A percentile compares a stretch with the other conserved stretches of the same genome.
phyloP scores from a whole-genome alignment of 768 basidiomycete genomes.

The Boletus pseudo-olivaceus region DNA sequence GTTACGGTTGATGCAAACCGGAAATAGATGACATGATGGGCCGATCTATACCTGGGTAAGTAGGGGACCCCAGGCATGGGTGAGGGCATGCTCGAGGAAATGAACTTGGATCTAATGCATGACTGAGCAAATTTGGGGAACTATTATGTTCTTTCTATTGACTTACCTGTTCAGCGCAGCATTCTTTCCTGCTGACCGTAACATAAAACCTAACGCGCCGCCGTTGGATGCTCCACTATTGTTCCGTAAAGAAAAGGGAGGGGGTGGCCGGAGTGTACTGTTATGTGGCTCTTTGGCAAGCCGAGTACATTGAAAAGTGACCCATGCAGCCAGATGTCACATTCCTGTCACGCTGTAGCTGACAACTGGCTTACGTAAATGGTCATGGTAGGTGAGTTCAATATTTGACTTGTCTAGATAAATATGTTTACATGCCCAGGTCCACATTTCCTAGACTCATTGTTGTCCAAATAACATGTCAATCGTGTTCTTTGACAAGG shows the following conservation, averaged over 20 bases:
- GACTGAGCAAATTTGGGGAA: constrained; percentile 1
- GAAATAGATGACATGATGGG: constrained; percentile 2
- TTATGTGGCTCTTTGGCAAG: not conserved
- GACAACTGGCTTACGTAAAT: not conserved
- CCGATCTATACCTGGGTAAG: constrained; percentile 2
- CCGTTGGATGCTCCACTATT: constrained; percentile 1
- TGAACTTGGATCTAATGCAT: constrained; percentile 19
- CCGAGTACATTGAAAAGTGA: not conserved
- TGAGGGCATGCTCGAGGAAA: not conserved
- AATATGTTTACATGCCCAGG: no score
- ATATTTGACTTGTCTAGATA: not conserved
- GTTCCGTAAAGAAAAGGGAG: constrained; percentile 8
- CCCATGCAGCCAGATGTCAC: not conserved
- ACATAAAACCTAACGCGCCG: constrained; percentile 34
- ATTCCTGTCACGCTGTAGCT: constrained; percentile 9
- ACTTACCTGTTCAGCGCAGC: constrained; percentile 38
- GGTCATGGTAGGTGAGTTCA: no score
- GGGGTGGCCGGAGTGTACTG: not conserved
- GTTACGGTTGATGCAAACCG: constrained; percentile 31
- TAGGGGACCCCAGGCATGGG: not conserved
- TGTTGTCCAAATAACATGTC: not conserved
- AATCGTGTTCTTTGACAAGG: not conserved
- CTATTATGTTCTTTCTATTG: not conserved
- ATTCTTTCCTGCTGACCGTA: constrained; percentile 37
- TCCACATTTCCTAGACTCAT: not conserved